These are phyloP conservation scores for Sedum album DNA, from an alignment of 164 flowering plant species.

Conservation along the genomic window DNA sequence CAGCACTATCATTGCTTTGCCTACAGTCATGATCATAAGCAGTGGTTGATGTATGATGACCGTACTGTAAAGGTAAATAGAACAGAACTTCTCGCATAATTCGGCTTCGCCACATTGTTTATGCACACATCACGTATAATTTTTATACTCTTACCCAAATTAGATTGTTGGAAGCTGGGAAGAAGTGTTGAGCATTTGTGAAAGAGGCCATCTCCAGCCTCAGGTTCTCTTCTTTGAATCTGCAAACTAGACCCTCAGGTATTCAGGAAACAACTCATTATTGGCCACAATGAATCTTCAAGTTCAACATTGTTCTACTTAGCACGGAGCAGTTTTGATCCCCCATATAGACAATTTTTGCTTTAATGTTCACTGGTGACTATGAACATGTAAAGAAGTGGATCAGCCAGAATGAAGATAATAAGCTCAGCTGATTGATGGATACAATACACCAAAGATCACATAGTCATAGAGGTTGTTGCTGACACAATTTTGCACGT, in stretches of 20 bases:
- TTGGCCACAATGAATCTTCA: slow-evolving; percentile 12
- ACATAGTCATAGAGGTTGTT: neutral
- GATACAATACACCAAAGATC: neutral
- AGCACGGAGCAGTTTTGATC: slow-evolving; percentile 4
- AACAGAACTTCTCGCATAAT: neutral
- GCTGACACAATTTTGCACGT: neutral
- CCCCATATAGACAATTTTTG: neutral
- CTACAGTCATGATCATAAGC: slow-evolving; percentile 58
- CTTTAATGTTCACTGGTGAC: neutral
- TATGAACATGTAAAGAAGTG: neutral
- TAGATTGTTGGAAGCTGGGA: slow-evolving; percentile 88
- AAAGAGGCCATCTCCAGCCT: slow-evolving; percentile 90
- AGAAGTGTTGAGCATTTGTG: slow-evolving; percentile 77
- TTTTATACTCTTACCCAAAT: slow-evolving; percentile 7
- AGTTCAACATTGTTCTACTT: slow-evolving; percentile 5
- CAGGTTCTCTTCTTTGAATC: slow-evolving; percentile 96
- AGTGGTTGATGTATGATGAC: slow-evolving; percentile 96
- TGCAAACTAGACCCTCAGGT: slow-evolving; percentile 36
- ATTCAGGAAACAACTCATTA: slow-evolving; percentile 8
- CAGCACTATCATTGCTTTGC: slow-evolving; percentile 99
- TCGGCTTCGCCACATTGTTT: neutral
- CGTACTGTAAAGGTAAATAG: slow-evolving; percentile 73
- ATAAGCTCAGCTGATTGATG: neutral
- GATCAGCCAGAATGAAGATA: neutral
- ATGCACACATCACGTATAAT: neutral